Evolutionary conservation across 2,329 filamentous ascomycete genomes (phyloP), one percentile per base, ranked within the genome.

Genomic region (Ilyonectria destructans): DNA sequence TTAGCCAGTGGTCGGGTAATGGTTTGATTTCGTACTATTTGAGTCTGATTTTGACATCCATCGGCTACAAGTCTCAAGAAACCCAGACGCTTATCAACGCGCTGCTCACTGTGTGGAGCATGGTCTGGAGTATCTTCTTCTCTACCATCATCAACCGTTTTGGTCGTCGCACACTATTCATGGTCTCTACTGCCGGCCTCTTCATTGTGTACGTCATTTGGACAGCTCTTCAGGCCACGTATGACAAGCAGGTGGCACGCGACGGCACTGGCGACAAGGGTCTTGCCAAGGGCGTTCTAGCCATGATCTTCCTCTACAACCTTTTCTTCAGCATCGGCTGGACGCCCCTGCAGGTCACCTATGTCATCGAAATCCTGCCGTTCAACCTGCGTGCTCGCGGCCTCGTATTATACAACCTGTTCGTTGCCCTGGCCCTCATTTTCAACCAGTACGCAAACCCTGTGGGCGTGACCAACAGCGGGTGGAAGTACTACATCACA

Each of bases 361-460:
- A 69, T 15, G 51, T 65, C 9, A 80, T 82, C 57, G 85, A 86
- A 73, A 84, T 87, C 67, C 74, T 84, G 15, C 82, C 81, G 0
- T 83, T 77, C 67, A 74, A 77, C 19, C 73, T 82, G 13, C 80
- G 82, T 15, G 66, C 66, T 19, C 43, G 51, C 6, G 66, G 66
- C 1, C 57, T 68, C 4, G 63, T 78, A 43, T 73, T 67, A 58
- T 77, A 58, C 73, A 77, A 76, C 49, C 65, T 72, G 15, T 71
- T 74, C 33, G 71, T 73, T 3, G 70, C 75, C 7, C 59, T 72
- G 31, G 73, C 71, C 3, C 62, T 74, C 35, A 70, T 75, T 51
- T 83, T 83, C 72, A 83, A 84, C 69, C 78, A 79, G 61, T 84
- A 81, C 59, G 82, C 81, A 43, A 84, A 83, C 66, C 81, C 82